phyloP scores from a whole-genome alignment of 176 grass and related monocot species.

The Carex littledalei region DNA sequence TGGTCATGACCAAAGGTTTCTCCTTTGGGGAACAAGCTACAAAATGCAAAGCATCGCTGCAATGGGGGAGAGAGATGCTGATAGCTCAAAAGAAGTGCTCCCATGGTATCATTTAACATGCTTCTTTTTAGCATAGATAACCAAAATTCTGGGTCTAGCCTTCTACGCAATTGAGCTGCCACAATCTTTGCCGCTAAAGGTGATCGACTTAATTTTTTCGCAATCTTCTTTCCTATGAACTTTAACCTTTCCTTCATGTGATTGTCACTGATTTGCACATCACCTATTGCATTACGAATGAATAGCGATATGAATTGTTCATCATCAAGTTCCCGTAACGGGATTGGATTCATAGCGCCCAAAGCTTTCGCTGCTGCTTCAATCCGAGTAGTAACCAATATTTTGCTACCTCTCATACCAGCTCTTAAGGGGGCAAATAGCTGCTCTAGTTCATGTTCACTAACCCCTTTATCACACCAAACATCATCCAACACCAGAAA shows the following conservation, averaged over 20 bases:
- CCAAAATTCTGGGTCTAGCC: slow-evolving; percentile 8
- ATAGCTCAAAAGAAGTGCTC: slow-evolving; percentile 27
- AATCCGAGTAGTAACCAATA: slow-evolving; percentile 28
- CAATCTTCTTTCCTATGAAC: neutral
- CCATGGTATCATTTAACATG: slow-evolving; percentile 23
- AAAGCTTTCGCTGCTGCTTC: neutral
- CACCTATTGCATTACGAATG: slow-evolving; percentile 15
- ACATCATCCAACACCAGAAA: slow-evolving; percentile 19
- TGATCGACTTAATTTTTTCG: too few relatives aligned
- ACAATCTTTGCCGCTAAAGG: slow-evolving; percentile 22
- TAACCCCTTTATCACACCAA: neutral
- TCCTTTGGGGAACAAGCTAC: slow-evolving; percentile 14
- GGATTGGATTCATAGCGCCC: neutral
- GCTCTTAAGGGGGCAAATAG: slow-evolving; percentile 1
- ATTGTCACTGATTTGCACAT: neutral
- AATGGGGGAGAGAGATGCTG: slow-evolving; percentile 7
- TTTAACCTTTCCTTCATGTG: neutral
- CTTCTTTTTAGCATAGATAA: neutral
- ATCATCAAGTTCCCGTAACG: slow-evolving; percentile 12
- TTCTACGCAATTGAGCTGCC: neutral
- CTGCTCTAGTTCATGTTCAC: neutral
- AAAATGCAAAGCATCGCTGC: slow-evolving; percentile 34
- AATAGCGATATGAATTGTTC: slow-evolving; percentile 11
- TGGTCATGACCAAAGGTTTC: neutral
- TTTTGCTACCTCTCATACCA: slow-evolving; percentile 20